These are phyloP conservation scores for Phytopythium oedochilum DNA, from an alignment of 352 stramenopile genomes.

Conservation along the genomic window DNA sequence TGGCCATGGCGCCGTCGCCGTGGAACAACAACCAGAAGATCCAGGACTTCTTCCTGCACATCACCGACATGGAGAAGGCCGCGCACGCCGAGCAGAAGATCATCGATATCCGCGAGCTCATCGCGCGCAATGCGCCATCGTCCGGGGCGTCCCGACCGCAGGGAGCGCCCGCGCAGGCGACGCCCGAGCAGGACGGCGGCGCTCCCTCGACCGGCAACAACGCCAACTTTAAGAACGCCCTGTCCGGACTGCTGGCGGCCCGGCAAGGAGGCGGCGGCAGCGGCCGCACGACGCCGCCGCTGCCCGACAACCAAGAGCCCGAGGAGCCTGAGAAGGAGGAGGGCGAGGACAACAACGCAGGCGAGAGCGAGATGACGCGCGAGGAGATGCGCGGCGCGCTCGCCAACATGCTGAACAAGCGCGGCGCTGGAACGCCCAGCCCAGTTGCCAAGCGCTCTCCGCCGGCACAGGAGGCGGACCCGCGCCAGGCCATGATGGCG, in stretches of 20 bases:
- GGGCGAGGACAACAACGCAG: not conserved
- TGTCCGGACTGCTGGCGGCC: constrained; percentile 16
- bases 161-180: constrained; percentile 8
- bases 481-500: constrained; percentile 16
- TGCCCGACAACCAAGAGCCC: constrained; percentile 13
- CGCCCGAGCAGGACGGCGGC: constrained; percentile 17
- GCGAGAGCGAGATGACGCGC: not conserved
- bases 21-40: constrained; percentile 56
- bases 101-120: constrained; percentile 52
- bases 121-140: constrained; percentile 31
- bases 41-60: constrained; percentile 54
- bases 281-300: not conserved
- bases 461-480: constrained; percentile 2
- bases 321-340: constrained; percentile 18
- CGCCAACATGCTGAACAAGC: constrained; percentile 14
- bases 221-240: constrained; percentile 9
- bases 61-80: constrained; percentile 24
- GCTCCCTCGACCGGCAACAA: not conserved
- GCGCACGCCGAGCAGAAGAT: constrained; percentile 44
- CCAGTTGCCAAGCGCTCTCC: not conserved
- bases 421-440: constrained; percentile 5
- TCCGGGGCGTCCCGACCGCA: constrained; percentile 17
- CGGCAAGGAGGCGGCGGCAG: not conserved
- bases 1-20: constrained; percentile 8
- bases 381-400: constrained; percentile 2